A percentile compares a stretch with the other conserved stretches of the same genome.
Conservation (phyloP, 2,329 filamentous ascomycete species). For the Trichoderma brevicompactum region DNA sequence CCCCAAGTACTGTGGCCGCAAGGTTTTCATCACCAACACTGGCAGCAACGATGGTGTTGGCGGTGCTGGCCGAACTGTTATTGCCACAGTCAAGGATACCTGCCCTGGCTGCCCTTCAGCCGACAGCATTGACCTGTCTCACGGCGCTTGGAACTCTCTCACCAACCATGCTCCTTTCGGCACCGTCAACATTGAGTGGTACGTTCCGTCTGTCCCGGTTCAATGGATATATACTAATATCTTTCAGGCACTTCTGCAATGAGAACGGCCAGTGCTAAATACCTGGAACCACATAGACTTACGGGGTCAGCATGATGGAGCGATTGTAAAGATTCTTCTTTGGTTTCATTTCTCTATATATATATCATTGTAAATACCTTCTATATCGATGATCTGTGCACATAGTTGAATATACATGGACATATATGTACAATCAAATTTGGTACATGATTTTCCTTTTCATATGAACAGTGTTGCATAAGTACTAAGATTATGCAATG, state of each 20-base stretch:
- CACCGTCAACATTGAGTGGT: constrained; percentile 29
- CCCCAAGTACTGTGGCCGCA: constrained; percentile 29
- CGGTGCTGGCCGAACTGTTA: constrained; percentile 12
- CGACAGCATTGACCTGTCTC: constrained; percentile 27
- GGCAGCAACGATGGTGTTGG: constrained; percentile 25
- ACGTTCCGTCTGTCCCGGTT: background rate
- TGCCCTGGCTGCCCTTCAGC: constrained; percentile 26
- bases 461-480: background rate
- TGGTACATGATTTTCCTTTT: background rate
- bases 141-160: constrained; percentile 21
- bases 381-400: background rate
- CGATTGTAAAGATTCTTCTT: background rate
- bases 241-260: constrained; percentile 27
- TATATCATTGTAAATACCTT: constrained; percentile 14
- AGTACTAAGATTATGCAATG: too few species aligned
- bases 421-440: background rate
- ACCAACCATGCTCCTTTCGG: constrained; percentile 23
- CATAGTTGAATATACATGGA: constrained; percentile 17
- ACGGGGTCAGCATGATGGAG: background rate
- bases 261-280: constrained; percentile 28
- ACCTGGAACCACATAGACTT: background rate
- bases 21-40: constrained; percentile 27
- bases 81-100: constrained; percentile 21
- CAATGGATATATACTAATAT: background rate
- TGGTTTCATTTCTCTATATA: constrained; percentile 16